Percentiles rank a stretch among this genome's conserved stretches.
phyloP scores from a whole-genome alignment of 192 early-diverging fungal species.

The Coemansia sp. region DNA sequence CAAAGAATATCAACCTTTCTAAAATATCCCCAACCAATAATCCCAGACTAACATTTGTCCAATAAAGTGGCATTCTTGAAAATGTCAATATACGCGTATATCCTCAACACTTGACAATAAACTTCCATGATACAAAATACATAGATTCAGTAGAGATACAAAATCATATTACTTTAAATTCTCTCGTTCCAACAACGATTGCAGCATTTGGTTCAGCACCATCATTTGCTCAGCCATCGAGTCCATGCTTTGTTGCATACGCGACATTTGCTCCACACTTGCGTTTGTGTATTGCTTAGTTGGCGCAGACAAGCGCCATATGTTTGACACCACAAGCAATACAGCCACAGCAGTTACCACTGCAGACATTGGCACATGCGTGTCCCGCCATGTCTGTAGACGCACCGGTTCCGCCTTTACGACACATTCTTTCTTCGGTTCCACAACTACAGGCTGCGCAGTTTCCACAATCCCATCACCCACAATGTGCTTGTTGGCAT shows the following conservation, averaged over 20 bases:
- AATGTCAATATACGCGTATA: too few relatives aligned
- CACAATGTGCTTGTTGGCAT: background rate
- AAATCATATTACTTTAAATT: background rate
- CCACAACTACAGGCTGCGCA: background rate
- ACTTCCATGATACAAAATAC: background rate
- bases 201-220: conserved; percentile 19
- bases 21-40: too few relatives aligned
- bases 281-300: background rate
- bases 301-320: conserved; percentile 21
- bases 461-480: background rate
- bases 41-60: too few relatives aligned
- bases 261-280: conserved; percentile 14
- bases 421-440: background rate
- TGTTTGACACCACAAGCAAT: conserved; percentile 19
- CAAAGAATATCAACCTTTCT: too few relatives aligned
- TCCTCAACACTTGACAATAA: background rate
- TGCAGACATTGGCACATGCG: background rate
- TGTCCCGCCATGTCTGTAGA: background rate
- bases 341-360: conserved; percentile 13
- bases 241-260: conserved; percentile 32
- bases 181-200: conserved; percentile 18
- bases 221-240: conserved; percentile 27
- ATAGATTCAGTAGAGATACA: background rate
- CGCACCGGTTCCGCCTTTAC: too few relatives aligned
- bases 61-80: too few relatives aligned